phyloP scores from a whole-genome alignment of 164 flowering plant species.

The Chimonanthus salicifolius region DNA sequence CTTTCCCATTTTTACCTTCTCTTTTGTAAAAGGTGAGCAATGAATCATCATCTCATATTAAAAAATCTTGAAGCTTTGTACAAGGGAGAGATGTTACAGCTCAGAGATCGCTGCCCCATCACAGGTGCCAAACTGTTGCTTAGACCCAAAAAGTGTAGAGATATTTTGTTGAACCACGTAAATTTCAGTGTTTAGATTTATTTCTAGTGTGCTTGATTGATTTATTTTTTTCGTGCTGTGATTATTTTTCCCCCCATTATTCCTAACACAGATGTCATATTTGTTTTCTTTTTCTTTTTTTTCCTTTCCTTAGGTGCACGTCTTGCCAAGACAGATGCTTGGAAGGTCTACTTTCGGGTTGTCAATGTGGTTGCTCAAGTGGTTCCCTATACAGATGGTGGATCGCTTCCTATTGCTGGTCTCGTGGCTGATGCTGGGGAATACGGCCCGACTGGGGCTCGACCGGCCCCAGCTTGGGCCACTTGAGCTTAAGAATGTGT shows the following conservation, averaged over 20 bases:
- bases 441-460: constrained; percentile 59
- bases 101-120: not conserved
- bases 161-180: not conserved
- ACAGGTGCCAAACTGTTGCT: not conserved
- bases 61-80: constrained; percentile 1
- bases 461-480: constrained; percentile 71
- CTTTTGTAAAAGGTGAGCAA: not conserved
- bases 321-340: constrained; percentile 85
- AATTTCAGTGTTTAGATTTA: not conserved
- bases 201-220: not conserved
- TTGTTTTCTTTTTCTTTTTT: not conserved
- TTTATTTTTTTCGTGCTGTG: not conserved
- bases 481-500: constrained; percentile 52
- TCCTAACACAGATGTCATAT: not conserved
- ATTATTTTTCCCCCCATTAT: not conserved
- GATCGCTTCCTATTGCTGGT: constrained; percentile 59
- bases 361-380: constrained; percentile 85
- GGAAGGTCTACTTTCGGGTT: constrained; percentile 88
- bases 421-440: constrained; percentile 54
- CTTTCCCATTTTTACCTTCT: not conserved
- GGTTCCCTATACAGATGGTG: constrained; percentile 74
- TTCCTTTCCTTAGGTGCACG: constrained; percentile 59
- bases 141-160: not conserved
- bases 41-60: not conserved
- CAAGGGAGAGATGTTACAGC: not conserved